Percentiles rank a stretch among this genome's conserved stretches.
These are phyloP conservation scores for Boletus sensibilis DNA, from an alignment of 768 basidiomycete genomes.

Conservation along the genomic window DNA sequence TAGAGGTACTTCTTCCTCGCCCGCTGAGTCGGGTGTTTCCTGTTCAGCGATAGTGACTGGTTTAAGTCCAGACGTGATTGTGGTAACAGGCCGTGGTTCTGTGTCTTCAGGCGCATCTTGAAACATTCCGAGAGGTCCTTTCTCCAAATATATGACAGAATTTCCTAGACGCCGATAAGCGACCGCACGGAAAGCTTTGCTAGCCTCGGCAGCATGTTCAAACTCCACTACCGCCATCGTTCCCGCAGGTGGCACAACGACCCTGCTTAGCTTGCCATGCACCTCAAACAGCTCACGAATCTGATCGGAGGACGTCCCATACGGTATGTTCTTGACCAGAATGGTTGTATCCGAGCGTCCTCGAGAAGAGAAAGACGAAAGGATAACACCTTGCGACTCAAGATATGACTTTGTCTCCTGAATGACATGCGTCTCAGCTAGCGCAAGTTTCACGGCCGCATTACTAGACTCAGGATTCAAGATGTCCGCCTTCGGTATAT, in stretches of 20 bases:
- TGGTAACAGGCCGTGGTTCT: slow-evolving; percentile 3
- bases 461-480: slow-evolving; percentile 80
- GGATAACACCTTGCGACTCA: slow-evolving; percentile 68
- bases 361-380: slow-evolving; percentile 53
- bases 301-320: slow-evolving; percentile 72
- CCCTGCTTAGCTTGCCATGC: slow-evolving; percentile 66
- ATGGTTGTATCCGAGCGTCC: slow-evolving; percentile 76
- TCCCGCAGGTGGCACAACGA: slow-evolving; percentile 88
- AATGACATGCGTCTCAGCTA: slow-evolving; percentile 96
- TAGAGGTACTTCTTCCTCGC: slow-evolving; percentile 42
- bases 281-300: slow-evolving; percentile 78
- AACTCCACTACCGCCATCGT: slow-evolving; percentile 93
- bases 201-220: slow-evolving; percentile 65
- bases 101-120: slow-evolving; percentile 36
- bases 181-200: slow-evolving; percentile 74
- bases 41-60: slow-evolving; percentile 48
- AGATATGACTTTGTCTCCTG: slow-evolving; percentile 92
- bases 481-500: slow-evolving; percentile 82
- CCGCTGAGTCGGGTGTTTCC: slow-evolving; percentile 30
- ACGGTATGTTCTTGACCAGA: slow-evolving; percentile 96
- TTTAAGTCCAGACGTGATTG: slow-evolving; percentile 21
- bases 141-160: slow-evolving; percentile 89
- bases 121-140: slow-evolving; percentile 86
- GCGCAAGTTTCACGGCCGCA: slow-evolving; percentile 89
- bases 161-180: slow-evolving; percentile 88